Percentiles rank a stretch among this genome's conserved stretches.
phyloP scores from a whole-genome alignment of 805 yeast genomes.

The Zygoascus biomembranicola region DNA sequence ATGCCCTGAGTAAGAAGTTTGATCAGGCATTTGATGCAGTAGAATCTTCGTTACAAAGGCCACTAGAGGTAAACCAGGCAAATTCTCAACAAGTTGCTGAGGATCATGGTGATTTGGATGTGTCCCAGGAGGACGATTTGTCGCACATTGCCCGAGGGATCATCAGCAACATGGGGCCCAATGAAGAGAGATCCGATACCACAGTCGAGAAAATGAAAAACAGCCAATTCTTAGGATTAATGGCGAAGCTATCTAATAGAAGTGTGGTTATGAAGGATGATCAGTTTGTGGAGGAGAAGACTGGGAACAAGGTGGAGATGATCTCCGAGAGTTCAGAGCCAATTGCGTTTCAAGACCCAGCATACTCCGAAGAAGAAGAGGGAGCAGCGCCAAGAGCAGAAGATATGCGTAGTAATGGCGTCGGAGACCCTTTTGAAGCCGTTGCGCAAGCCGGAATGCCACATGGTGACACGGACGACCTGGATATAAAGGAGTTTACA shows the following conservation, averaged over 20 bases:
- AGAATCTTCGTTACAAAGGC: slow-evolving; percentile 10
- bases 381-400: not conserved
- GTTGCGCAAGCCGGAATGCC: slow-evolving; percentile 7
- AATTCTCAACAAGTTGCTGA: not conserved
- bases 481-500: not conserved
- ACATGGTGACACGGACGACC: not conserved
- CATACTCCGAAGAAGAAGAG: not conserved
- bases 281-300: slow-evolving; percentile 17
- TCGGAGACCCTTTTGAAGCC: slow-evolving; percentile 17
- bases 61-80: not conserved
- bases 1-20: slow-evolving; percentile 13
- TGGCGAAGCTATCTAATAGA: slow-evolving; percentile 20
- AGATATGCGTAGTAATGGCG: not conserved
- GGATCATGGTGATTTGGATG: not conserved
- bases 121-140: slow-evolving; percentile 7
- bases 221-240: slow-evolving; percentile 21
- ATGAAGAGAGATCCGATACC: not conserved
- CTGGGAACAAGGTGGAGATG: not conserved
- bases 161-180: slow-evolving; percentile 7
- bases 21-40: slow-evolving; percentile 20
- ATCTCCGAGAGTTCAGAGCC: not conserved
- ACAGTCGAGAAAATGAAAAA: slow-evolving; percentile 17
- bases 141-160: slow-evolving; percentile 19
- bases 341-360: not conserved
- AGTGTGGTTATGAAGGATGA: slow-evolving; percentile 18